Percentiles rank a stretch among this genome's conserved stretches.
phyloP scores from a whole-genome alignment of 352 stramenopile species.

The Phytophthora vignae region DNA sequence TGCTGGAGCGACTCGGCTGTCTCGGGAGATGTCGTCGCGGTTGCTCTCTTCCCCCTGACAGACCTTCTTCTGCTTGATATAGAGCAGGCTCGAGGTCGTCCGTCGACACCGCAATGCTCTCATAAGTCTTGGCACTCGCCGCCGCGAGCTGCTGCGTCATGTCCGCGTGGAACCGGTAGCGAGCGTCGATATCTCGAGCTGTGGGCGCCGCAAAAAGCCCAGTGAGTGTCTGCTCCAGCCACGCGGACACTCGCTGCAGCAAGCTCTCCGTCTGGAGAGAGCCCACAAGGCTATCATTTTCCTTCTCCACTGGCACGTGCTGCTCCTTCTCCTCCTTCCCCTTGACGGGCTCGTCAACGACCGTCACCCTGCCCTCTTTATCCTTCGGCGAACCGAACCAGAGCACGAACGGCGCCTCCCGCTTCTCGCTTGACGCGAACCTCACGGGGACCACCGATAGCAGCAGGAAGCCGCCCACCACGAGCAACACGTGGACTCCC shows the following conservation, averaged over 20 bases:
- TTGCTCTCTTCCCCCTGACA: neutral
- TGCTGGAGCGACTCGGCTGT: slow-evolving; percentile 15
- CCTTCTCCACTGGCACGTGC: neutral
- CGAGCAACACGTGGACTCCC: slow-evolving; percentile 37
- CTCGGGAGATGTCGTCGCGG: neutral
- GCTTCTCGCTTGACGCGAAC: slow-evolving; percentile 22
- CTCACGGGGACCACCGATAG: slow-evolving; percentile 56
- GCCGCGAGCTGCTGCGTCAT: slow-evolving; percentile 32
- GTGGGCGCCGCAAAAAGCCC: slow-evolving; percentile 5
- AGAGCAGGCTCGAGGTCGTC: slow-evolving; percentile 23
- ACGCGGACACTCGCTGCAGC: slow-evolving; percentile 10
- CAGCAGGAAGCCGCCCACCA: slow-evolving; percentile 46
- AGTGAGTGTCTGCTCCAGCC: neutral
- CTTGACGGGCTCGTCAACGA: neutral
- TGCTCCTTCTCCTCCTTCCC: neutral
- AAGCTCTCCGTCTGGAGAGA: slow-evolving; percentile 3
- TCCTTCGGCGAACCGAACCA: slow-evolving; percentile 32
- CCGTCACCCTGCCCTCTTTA: slow-evolving; percentile 8
- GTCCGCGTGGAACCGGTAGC: slow-evolving; percentile 43
- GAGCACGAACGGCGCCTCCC: slow-evolving; percentile 43
- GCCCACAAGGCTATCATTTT: neutral
- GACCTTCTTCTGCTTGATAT: neutral
- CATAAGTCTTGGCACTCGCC: slow-evolving; percentile 45
- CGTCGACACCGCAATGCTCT: slow-evolving; percentile 59
- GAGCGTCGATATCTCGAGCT: slow-evolving; percentile 14